Percentiles rank a stretch among this genome's conserved stretches.
Conservation (phyloP, 2,329 filamentous ascomycete genomes). For the Dactylellina parvicollis region DNA sequence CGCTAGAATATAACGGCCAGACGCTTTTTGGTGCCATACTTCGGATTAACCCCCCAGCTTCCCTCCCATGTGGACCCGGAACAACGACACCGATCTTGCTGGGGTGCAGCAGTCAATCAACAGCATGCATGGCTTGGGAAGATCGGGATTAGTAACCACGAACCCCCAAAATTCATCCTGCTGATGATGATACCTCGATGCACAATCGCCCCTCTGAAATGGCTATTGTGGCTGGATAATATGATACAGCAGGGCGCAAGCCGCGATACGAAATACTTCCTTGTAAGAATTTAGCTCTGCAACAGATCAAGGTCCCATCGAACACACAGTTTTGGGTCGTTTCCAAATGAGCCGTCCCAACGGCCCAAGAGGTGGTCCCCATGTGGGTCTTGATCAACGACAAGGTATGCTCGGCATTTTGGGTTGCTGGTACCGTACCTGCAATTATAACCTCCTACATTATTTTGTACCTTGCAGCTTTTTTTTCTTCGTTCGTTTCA, state of each 20-base stretch:
- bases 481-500: slow-evolving; percentile 9
- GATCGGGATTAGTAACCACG: slow-evolving; percentile 53
- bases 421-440: slow-evolving; percentile 10
- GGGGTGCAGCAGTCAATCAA: slow-evolving; percentile 46
- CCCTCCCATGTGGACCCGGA: slow-evolving; percentile 54
- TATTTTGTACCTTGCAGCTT: slow-evolving; percentile 27
- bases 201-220: slow-evolving; percentile 11
- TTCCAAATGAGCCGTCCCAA: slow-evolving; percentile 53
- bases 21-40: slow-evolving; percentile 45
- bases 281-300: slow-evolving; percentile 48
- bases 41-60: slow-evolving; percentile 54
- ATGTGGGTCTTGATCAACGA: slow-evolving; percentile 47
- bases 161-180: slow-evolving; percentile 19
- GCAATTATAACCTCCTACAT: slow-evolving; percentile 13
- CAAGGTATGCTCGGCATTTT: slow-evolving; percentile 49
- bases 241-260: slow-evolving; percentile 22
- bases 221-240: slow-evolving; percentile 32
- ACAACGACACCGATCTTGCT: slow-evolving; percentile 54
- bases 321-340: slow-evolving; percentile 47
- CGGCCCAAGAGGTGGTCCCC: slow-evolving; percentile 20
- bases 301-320: background rate
- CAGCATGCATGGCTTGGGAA: slow-evolving; percentile 40
- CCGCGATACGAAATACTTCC: slow-evolving; percentile 35
- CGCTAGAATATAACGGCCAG: slow-evolving; percentile 51
- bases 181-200: slow-evolving; percentile 28